A percentile compares a stretch with the other conserved stretches of the same genome.
phyloP scores from a whole-genome alignment of 768 basidiomycete species.

The Phaffia tasmanica region DNA sequence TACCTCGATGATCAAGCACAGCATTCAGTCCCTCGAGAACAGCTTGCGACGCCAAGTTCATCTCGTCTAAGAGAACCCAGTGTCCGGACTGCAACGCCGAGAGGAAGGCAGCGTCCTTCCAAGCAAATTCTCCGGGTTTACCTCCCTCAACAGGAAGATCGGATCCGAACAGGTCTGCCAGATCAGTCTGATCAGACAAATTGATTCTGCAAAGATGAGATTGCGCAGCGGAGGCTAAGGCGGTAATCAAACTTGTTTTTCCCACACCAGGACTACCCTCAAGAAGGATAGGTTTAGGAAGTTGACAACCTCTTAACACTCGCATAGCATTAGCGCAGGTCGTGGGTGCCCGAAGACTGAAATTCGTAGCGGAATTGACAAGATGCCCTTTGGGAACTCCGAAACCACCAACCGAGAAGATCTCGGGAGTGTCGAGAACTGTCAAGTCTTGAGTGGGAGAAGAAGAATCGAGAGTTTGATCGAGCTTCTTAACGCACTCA shows the following conservation, averaged over 20 bases:
- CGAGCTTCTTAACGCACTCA: conserved; percentile 49
- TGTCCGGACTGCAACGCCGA: conserved; percentile 85
- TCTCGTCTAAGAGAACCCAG: conserved; percentile 93
- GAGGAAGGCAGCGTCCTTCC: conserved; percentile 95
- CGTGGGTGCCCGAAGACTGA: conserved; percentile 81
- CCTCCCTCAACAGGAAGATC: conserved; percentile 93
- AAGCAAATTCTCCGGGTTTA: conserved; percentile 79
- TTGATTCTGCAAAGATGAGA: conserved; percentile 83
- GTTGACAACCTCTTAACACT: conserved; percentile 76
- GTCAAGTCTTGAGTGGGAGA: conserved; percentile 8
- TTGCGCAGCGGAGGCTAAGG: conserved; percentile 68
- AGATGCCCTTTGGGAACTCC: conserved; percentile 52
- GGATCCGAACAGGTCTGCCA: conserved; percentile 89
- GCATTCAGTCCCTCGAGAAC: conserved; percentile 96
- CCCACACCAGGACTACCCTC: conserved; percentile 98
- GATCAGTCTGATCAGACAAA: conserved; percentile 92
- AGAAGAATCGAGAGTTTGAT: conserved; percentile 40
- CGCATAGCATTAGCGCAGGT: conserved; percentile 78
- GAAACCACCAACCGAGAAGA: conserved; percentile 62
- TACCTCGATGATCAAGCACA: conserved; percentile 85
- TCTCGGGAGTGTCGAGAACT: conserved; percentile 28
- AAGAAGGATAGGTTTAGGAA: conserved; percentile 78
- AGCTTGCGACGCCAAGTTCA: conserved; percentile 40
- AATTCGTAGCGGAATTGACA: conserved; percentile 39
- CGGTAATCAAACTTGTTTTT: conserved; percentile 84